phyloP scores from a whole-genome alignment of 148 eudicot species.

The Rhododendron kiyosumense region DNA sequence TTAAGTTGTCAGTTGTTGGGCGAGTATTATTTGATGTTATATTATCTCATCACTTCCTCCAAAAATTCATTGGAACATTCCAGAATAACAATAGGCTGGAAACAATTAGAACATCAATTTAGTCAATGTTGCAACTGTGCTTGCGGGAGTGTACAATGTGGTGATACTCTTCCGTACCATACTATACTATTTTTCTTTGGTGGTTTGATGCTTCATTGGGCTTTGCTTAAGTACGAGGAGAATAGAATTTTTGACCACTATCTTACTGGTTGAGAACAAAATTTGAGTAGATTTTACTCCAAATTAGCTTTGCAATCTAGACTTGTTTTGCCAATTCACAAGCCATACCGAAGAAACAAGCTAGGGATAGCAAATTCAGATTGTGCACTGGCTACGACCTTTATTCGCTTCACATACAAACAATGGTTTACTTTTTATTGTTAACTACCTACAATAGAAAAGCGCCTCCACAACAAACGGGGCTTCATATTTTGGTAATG shows the following conservation, averaged over 20 bases:
- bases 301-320: background rate
- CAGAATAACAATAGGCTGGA: background rate
- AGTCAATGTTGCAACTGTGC: background rate
- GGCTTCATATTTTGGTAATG: background rate
- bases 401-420: background rate
- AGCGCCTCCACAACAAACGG: background rate
- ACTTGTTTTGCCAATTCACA: background rate
- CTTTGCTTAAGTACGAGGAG: background rate
- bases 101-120: background rate
- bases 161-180: background rate
- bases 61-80: background rate
- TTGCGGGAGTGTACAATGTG: no score
- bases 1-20: background rate
- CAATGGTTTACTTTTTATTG: background rate
- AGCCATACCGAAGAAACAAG: background rate
- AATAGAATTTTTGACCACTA: background rate
- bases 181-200: background rate
- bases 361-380: background rate
- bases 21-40: background rate
- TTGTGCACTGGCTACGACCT: background rate
- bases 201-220: background rate
- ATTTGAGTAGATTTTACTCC: background rate
- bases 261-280: background rate
- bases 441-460: background rate
- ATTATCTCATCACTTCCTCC: background rate